These are phyloP conservation scores for Umbelopsis isabellina DNA, from an alignment of 192 early-diverging fungal genomes.

Conservation along the genomic window DNA sequence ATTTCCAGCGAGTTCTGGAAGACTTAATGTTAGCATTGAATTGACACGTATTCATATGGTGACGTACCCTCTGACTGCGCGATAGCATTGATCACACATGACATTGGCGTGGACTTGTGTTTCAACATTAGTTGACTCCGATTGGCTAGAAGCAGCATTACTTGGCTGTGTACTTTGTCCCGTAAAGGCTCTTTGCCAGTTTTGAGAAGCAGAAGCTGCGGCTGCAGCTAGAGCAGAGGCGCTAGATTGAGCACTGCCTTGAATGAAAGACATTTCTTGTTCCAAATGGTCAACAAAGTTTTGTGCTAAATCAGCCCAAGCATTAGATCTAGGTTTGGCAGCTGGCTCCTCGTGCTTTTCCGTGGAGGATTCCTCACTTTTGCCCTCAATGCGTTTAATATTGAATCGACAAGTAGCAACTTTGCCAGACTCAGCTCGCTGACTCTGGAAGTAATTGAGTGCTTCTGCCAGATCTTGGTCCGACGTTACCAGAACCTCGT, in stretches of 20 bases:
- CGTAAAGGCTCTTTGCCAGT: not conserved
- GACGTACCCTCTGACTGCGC: slow-evolving; percentile 21
- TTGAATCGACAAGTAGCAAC: slow-evolving; percentile 7
- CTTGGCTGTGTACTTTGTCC: not conserved
- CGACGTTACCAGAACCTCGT: slow-evolving; percentile 9
- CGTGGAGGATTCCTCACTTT: not conserved
- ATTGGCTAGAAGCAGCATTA: not conserved
- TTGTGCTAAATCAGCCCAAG: slow-evolving; percentile 23
- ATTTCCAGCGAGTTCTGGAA: slow-evolving; percentile 76
- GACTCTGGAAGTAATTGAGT: slow-evolving; percentile 11
- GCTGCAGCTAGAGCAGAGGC: slow-evolving; percentile 14
- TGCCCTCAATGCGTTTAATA: slow-evolving; percentile 3
- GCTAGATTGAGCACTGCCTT: slow-evolving; percentile 13
- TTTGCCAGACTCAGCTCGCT: not conserved
- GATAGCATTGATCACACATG: slow-evolving; percentile 23
- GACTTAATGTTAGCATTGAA: not conserved
- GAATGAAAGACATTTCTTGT: slow-evolving; percentile 10
- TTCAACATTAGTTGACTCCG: not conserved
- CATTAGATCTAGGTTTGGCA: not conserved
- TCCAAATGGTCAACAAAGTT: slow-evolving; percentile 19
- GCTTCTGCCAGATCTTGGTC: slow-evolving; percentile 18
- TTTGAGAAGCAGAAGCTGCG: not conserved
- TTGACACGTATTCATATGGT: not conserved
- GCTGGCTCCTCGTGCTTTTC: not conserved
- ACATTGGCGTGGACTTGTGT: not conserved